Evolutionary conservation across 73 alveolate genomes (phyloP).

Genomic region (Breviolum minutum): DNA sequence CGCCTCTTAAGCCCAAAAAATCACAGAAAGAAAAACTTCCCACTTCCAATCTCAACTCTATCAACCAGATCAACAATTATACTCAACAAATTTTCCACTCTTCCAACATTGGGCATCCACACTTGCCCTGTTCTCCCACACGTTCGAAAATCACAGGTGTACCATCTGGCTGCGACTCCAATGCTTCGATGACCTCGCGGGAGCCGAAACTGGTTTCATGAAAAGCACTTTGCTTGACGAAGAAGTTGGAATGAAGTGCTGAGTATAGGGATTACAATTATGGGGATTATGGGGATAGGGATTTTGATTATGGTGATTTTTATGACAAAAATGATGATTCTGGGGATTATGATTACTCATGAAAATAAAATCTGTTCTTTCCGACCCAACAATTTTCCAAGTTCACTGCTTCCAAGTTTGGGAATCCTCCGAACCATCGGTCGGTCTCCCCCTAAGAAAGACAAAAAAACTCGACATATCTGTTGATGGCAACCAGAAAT

Average conservation of each 20-base stretch:
- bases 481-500: too few relatives aligned
- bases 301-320: too few relatives aligned
- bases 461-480: too few relatives aligned
- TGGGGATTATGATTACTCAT: too few relatives aligned
- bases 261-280: too few relatives aligned
- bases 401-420: background rate
- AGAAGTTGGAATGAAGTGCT: too few relatives aligned
- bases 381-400: background rate
- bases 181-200: constrained; percentile 67
- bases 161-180: constrained; percentile 73
- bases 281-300: background rate
- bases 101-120: background rate
- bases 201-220: too few relatives aligned
- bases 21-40: too few relatives aligned
- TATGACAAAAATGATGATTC: background rate
- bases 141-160: constrained; percentile 67
- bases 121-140: constrained; percentile 67
- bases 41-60: background rate
- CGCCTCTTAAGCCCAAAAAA: too few relatives aligned
- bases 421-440: background rate
- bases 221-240: too few relatives aligned
- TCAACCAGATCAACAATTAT: background rate
- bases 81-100: background rate
- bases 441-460: background rate
- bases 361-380: background rate